phyloP scores from a whole-genome alignment of 495 filamentous ascomycete genomes.

The Trichoderma erinaceum region DNA sequence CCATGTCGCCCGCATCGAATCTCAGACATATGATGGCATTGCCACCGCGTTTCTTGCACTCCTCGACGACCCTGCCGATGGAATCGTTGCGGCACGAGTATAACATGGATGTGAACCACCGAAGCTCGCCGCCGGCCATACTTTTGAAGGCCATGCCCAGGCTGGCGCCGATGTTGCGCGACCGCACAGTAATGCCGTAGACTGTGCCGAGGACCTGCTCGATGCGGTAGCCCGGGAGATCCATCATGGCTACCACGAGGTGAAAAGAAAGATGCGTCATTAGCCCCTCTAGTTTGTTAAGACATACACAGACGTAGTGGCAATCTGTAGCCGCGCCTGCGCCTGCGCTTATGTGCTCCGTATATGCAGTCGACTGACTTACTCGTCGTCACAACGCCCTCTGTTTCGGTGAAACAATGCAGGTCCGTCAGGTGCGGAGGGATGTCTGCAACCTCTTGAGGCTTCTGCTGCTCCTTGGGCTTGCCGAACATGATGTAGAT shows the following conservation, averaged over 20 bases:
- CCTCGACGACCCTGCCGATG: slow-evolving; percentile 47
- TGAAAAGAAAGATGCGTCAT: background rate
- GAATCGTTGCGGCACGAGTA: slow-evolving; percentile 52
- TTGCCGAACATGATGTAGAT: background rate
- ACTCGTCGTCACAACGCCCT: slow-evolving; percentile 51
- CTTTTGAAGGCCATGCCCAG: slow-evolving; percentile 45
- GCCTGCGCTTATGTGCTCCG: too few relatives aligned
- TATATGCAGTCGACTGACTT: slow-evolving; percentile 22
- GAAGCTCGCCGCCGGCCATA: slow-evolving; percentile 50
- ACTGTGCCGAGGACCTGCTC: slow-evolving; percentile 51
- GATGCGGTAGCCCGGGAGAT: slow-evolving; percentile 53
- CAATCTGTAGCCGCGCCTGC: too few relatives aligned
- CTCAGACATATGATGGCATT: slow-evolving; percentile 54
- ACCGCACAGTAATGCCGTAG: slow-evolving; percentile 54
- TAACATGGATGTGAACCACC: slow-evolving; percentile 51
- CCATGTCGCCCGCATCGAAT: slow-evolving; percentile 47
- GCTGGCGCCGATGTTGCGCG: slow-evolving; percentile 42
- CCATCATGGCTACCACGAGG: slow-evolving; percentile 28
- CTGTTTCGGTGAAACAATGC: slow-evolving; percentile 55
- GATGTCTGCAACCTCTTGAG: slow-evolving; percentile 23
- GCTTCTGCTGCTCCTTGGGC: slow-evolving; percentile 5
- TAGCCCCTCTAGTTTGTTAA: background rate
- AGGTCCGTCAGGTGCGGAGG: slow-evolving; percentile 34
- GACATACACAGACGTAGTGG: too few relatives aligned
- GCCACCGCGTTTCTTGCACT: slow-evolving; percentile 50